Evolutionary conservation across 2,329 filamentous ascomycete genomes (phyloP).

Genomic region (Lasiodiplodia hormozganensis): DNA sequence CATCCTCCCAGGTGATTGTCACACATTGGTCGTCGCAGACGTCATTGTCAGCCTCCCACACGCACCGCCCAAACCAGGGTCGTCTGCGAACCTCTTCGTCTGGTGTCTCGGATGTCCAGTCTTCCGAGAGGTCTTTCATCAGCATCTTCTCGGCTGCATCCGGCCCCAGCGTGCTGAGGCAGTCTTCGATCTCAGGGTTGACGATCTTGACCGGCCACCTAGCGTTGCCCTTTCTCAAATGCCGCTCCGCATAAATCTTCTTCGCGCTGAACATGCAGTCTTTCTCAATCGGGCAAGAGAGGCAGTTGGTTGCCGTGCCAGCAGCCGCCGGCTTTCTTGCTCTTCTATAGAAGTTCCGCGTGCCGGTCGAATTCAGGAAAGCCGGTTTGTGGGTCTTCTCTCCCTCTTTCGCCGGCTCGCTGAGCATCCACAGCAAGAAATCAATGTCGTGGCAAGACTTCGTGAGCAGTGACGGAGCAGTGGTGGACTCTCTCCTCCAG

Average conservation of each 20-base stretch:
- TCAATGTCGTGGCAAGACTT: conserved; percentile 98
- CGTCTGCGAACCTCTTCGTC: conserved; percentile 56
- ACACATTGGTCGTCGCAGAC: conserved; percentile 94
- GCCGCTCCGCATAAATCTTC: conserved; percentile 77
- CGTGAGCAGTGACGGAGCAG: conserved; percentile 83
- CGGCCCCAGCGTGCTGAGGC: conserved; percentile 55
- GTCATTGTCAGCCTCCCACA: conserved; percentile 91
- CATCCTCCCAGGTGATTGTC: conserved; percentile 85
- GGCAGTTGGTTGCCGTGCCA: conserved; percentile 82
- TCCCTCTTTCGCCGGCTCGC: conserved; percentile 18
- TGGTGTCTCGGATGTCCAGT: conserved; percentile 64
- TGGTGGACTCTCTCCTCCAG: conserved; percentile 81
- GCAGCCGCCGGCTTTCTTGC: conserved; percentile 78
- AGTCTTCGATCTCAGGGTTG: conserved; percentile 89
- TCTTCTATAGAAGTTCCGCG: conserved; percentile 78
- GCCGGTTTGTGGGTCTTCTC: conserved; percentile 69
- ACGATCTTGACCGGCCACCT: conserved; percentile 89
- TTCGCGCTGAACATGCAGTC: conserved; percentile 86
- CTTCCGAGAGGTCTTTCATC: conserved; percentile 56
- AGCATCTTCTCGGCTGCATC: conserved; percentile 61
- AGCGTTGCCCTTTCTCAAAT: conserved; percentile 70
- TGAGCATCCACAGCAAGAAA: conserved; percentile 84
- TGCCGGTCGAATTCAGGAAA: conserved; percentile 76
- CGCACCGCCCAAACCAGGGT: conserved; percentile 89
- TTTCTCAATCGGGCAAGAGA: conserved; percentile 75